These are phyloP conservation scores for Phytophthora pisi DNA, from an alignment of 352 stramenopile species.

Conservation along the genomic window DNA sequence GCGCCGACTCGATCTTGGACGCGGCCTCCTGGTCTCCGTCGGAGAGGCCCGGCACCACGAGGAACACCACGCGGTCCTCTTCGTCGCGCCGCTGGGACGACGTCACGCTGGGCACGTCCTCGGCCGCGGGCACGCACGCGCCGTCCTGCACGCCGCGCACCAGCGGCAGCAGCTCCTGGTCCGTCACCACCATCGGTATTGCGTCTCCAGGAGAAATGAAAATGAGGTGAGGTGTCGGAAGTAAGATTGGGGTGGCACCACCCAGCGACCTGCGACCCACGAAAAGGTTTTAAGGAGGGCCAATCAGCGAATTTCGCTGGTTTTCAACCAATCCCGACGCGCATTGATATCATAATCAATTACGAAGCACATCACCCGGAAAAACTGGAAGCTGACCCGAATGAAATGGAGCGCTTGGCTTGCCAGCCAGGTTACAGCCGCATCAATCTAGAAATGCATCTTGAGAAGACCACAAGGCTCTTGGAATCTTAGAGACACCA, in stretches of 20 bases:
- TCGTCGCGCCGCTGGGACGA: constrained; percentile 57
- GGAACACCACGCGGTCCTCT: constrained; percentile 74
- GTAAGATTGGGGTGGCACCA: constrained; percentile 3
- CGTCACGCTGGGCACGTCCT: constrained; percentile 78
- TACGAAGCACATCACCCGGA: constrained; percentile 8
- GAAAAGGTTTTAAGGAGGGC: constrained; percentile 1
- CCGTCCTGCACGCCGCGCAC: constrained; percentile 32
- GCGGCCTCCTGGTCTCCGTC: constrained; percentile 32
- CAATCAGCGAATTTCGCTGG: background rate
- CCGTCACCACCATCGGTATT: constrained; percentile 28
- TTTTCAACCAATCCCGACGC: constrained; percentile 4
- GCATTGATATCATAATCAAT: constrained; percentile 13
- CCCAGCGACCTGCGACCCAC: constrained; percentile 2
- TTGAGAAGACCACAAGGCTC: background rate
- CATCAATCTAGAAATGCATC: background rate
- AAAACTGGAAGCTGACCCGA: background rate
- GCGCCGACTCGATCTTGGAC: constrained; percentile 37
- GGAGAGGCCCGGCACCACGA: constrained; percentile 60
- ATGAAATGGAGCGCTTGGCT: background rate
- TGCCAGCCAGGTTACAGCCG: too few species aligned
- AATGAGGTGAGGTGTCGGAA: constrained; percentile 24
- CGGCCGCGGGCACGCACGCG: constrained; percentile 59
- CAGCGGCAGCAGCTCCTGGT: constrained; percentile 40
- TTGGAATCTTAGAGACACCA: background rate
- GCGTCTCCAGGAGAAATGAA: constrained; percentile 19